Conservation (phyloP, 257 asterid species). For the Lithospermum erythrorhizon region DNA sequence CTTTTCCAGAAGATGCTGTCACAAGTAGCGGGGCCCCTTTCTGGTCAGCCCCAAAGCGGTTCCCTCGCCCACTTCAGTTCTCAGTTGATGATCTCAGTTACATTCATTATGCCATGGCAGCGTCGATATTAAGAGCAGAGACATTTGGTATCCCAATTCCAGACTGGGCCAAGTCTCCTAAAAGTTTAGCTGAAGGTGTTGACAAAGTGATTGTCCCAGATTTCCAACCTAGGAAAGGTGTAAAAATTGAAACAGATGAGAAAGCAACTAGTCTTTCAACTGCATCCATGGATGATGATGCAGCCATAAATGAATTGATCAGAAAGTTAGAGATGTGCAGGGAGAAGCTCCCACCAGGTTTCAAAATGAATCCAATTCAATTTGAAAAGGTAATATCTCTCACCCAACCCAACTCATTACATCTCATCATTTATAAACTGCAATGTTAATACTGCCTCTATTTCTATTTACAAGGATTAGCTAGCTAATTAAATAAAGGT, state of each 20-base stretch:
- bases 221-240: constrained; percentile 25
- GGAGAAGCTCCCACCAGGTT: constrained; percentile 17
- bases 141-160: constrained; percentile 38
- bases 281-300: constrained; percentile 32
- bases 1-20: constrained; percentile 37
- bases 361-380: constrained; percentile 35
- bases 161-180: constrained; percentile 21
- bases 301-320: constrained; percentile 23
- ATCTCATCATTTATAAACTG: not conserved
- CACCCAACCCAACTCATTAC: not conserved
- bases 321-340: constrained; percentile 20
- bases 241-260: constrained; percentile 33
- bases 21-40: constrained; percentile 31
- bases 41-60: constrained; percentile 42
- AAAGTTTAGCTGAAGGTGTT: constrained; percentile 27
- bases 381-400: constrained; percentile 27
- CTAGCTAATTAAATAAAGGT: no score
- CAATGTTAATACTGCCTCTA: not conserved
- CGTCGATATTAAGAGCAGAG: constrained; percentile 28
- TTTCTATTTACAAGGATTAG: no score
- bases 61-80: constrained; percentile 30
- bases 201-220: constrained; percentile 29
- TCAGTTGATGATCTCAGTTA: constrained; percentile 23
- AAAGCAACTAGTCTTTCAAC: constrained; percentile 30
- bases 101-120: constrained; percentile 24